These are phyloP conservation scores for Pseudogymnoascus sp. DNA, from an alignment of 2,329 filamentous ascomycete genomes.

Conservation along the genomic window DNA sequence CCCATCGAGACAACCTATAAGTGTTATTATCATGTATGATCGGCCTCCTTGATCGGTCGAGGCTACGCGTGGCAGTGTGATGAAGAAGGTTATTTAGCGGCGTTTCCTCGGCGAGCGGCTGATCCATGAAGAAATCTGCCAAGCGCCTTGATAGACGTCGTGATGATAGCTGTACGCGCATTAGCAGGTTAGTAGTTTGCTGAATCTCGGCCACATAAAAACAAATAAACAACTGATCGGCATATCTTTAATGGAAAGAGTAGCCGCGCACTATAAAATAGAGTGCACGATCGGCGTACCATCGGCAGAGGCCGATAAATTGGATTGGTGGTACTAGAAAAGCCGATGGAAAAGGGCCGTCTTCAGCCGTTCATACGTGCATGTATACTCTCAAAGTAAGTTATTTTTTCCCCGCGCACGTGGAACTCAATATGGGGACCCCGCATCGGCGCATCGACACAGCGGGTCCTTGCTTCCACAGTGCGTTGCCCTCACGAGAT, in stretches of 20 bases:
- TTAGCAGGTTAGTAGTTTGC: no score
- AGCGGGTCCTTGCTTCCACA: neutral
- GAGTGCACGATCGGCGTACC: neutral
- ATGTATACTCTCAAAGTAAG: neutral
- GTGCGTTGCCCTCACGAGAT: neutral
- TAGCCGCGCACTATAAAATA: neutral
- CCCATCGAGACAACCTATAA: neutral
- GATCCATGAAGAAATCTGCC: neutral
- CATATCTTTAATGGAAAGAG: neutral
- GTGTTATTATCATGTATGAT: neutral
- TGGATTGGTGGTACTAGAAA: neutral
- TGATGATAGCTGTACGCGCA: neutral
- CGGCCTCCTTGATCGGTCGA: neutral
- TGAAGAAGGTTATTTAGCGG: neutral
- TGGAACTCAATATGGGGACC: conserved; percentile 1
- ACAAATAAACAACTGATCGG: neutral
- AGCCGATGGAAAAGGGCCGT: conserved; percentile 1
- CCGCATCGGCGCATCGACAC: neutral
- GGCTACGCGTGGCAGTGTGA: conserved; percentile 48
- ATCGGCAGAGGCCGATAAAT: neutral
- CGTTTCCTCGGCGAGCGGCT: conserved; percentile 3
- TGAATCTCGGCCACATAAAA: neutral
- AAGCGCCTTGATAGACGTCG: neutral
- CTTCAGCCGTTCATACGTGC: neutral
- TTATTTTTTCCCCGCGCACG: neutral